Evolutionary conservation across 768 basidiomycete species (phyloP).

Genomic region (Phylloporus sp.): DNA sequence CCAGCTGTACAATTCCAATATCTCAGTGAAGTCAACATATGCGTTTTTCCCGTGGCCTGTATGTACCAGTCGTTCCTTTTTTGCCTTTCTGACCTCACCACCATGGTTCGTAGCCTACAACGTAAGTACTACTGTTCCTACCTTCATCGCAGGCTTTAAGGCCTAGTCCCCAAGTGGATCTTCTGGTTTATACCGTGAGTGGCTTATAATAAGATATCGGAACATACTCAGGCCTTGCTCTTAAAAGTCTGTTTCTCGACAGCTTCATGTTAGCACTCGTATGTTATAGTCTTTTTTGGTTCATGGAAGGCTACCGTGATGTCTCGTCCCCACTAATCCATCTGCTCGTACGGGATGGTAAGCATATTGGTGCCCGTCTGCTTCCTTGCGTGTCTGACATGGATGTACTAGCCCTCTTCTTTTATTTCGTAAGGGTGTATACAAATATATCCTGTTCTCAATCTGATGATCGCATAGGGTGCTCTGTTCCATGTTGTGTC

Average conservation of each 20-base stretch:
- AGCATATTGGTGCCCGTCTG: neutral
- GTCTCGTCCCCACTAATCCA: neutral
- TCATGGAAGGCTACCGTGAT: neutral
- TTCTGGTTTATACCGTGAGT: constrained; percentile 11
- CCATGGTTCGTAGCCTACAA: neutral
- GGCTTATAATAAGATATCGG: neutral
- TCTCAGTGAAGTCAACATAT: constrained; percentile 11
- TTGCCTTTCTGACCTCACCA: neutral
- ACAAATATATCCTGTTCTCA: too few relatives aligned
- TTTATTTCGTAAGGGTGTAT: constrained; percentile 14
- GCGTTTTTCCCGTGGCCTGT: constrained; percentile 5
- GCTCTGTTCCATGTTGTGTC: constrained; percentile 8
- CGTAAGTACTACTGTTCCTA: constrained; percentile 8
- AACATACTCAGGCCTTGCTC: neutral
- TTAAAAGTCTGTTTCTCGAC: constrained; percentile 16
- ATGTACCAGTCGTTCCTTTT: neutral
- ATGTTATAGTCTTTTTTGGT: constrained; percentile 4
- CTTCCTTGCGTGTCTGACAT: neutral
- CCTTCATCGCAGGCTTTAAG: neutral
- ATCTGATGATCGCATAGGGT: constrained; percentile 1
- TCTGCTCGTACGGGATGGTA: constrained; percentile 9
- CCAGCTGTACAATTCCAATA: constrained; percentile 3
- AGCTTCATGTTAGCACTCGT: constrained; percentile 5
- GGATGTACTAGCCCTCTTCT: constrained; percentile 6
- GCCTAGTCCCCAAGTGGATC: constrained; percentile 8